Conservation (phyloP, 208 protist species). For the Hexamita inflata region DNA sequence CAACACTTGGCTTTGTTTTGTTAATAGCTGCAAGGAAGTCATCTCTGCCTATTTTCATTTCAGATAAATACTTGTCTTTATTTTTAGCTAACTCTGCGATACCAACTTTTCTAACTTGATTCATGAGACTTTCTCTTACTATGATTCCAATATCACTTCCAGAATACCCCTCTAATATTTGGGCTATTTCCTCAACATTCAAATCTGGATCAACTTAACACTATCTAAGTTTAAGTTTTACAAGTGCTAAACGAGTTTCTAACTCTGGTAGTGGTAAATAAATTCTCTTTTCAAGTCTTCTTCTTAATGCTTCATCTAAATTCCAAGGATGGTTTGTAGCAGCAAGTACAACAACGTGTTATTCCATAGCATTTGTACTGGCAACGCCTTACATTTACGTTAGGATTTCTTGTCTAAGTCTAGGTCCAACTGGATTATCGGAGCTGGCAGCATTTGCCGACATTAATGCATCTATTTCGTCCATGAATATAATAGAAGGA, state of each 20-base stretch:
- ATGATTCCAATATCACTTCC: conserved; percentile 2
- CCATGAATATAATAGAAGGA: conserved; percentile 99
- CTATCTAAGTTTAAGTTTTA: conserved; percentile 24
- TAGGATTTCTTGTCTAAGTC: conserved; percentile 26
- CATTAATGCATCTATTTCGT: conserved; percentile 97
- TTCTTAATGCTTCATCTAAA: conserved; percentile 34
- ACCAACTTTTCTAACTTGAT: background rate
- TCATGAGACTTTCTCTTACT: background rate
- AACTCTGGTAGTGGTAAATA: conserved; percentile 37
- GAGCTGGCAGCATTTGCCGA: conserved; percentile 42
- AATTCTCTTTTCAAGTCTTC: conserved; percentile 40
- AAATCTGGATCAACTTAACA: background rate
- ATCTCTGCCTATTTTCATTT: background rate
- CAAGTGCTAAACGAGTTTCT: background rate
- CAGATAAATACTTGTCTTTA: background rate
- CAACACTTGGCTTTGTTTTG: conserved; percentile 10
- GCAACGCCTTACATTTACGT: conserved; percentile 10
- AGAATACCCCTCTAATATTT: conserved; percentile 1
- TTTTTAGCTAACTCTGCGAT: background rate
- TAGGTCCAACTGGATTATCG: conserved; percentile 1
- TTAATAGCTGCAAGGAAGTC: conserved; percentile 16
- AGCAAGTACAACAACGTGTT: conserved; percentile 31
- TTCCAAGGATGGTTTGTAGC: conserved; percentile 38
- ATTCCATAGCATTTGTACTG: background rate
- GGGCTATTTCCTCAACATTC: background rate